These are phyloP conservation scores for Aspergillus tubingensis DNA, from an alignment of 2,329 filamentous ascomycete species.

Conservation along the genomic window DNA sequence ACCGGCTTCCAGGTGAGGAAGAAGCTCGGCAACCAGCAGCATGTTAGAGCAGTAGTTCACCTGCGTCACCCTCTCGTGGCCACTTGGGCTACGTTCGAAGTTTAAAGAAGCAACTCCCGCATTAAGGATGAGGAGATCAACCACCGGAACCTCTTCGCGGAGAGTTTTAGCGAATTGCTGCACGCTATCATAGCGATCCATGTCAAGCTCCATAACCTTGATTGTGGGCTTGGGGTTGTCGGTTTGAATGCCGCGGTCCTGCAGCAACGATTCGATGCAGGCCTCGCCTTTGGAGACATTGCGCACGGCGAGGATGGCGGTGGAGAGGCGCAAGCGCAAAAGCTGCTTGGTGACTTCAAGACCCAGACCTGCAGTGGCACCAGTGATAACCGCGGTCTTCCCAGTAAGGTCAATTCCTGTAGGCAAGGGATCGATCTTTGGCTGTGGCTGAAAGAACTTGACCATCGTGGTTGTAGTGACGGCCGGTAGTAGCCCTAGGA, in stretches of 20 bases:
- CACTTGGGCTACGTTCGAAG: slow-evolving; percentile 22
- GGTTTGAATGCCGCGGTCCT: background rate
- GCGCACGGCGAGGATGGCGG: slow-evolving; percentile 27
- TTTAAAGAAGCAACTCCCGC: slow-evolving; percentile 8
- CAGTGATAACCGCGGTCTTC: slow-evolving; percentile 30
- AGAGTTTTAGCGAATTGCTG: slow-evolving; percentile 21
- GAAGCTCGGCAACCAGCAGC: slow-evolving; percentile 26
- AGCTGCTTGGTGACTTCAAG: slow-evolving; percentile 27
- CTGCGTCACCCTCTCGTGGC: slow-evolving; percentile 44
- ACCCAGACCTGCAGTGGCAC: slow-evolving; percentile 30
- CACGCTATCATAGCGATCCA: slow-evolving; percentile 22
- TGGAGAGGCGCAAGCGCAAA: slow-evolving; percentile 22
- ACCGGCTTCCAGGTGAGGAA: slow-evolving; percentile 30
- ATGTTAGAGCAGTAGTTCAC: slow-evolving; percentile 34
- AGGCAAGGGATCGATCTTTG: slow-evolving; percentile 6
- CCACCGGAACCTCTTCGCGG: slow-evolving; percentile 15
- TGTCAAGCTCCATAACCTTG: slow-evolving; percentile 24
- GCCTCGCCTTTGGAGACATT: slow-evolving; percentile 24
- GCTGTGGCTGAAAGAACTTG: too few species aligned
- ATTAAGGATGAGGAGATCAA: background rate
- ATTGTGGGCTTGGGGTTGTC: slow-evolving; percentile 12
- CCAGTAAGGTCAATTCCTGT: slow-evolving; percentile 20
- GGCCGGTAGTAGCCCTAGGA: too few species aligned
- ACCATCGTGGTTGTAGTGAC: too few species aligned
- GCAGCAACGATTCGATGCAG: slow-evolving; percentile 8